Evolutionary conservation across 23 red algal genomes (phyloP).

Genomic region (Chondrus crispus): DNA sequence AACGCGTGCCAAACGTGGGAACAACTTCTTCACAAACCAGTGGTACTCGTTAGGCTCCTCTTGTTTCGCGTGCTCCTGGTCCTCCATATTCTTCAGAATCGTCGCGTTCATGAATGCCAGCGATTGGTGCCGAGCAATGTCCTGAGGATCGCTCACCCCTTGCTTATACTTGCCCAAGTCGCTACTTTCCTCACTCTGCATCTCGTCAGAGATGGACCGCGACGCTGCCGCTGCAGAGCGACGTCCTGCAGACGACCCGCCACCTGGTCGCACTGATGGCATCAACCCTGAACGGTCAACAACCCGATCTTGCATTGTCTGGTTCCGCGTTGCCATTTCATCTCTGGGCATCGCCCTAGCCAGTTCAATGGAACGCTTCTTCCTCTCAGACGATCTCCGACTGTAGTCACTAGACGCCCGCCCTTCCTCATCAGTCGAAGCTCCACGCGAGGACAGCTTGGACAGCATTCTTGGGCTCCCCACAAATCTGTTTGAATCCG

Average conservation of each 20-base stretch:
- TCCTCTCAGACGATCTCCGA: neutral
- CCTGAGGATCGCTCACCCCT: neutral
- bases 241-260: neutral
- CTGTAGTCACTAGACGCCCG: slow-evolving; percentile 10
- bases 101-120: slow-evolving; percentile 40
- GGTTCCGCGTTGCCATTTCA: slow-evolving; percentile 16
- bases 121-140: neutral
- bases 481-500: neutral
- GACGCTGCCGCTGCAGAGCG: too few species aligned
- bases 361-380: slow-evolving; percentile 40
- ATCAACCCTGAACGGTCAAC: neutral
- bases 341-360: slow-evolving; percentile 43
- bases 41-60: slow-evolving; percentile 47
- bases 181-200: too few species aligned
- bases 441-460: slow-evolving; percentile 13
- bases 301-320: neutral
- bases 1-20: slow-evolving; percentile 44
- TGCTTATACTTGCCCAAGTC: neutral
- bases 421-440: slow-evolving; percentile 23
- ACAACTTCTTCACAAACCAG: slow-evolving; percentile 28
- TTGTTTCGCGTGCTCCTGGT: slow-evolving; percentile 12
- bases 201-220: too few species aligned
- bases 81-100: slow-evolving; percentile 42
- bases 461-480: slow-evolving; percentile 33
- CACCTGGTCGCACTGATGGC: too few species aligned